A percentile compares a stretch with the other conserved stretches of the same genome.
Conservation (phyloP, 805 yeast species). For the Candida glaebosa region DNA sequence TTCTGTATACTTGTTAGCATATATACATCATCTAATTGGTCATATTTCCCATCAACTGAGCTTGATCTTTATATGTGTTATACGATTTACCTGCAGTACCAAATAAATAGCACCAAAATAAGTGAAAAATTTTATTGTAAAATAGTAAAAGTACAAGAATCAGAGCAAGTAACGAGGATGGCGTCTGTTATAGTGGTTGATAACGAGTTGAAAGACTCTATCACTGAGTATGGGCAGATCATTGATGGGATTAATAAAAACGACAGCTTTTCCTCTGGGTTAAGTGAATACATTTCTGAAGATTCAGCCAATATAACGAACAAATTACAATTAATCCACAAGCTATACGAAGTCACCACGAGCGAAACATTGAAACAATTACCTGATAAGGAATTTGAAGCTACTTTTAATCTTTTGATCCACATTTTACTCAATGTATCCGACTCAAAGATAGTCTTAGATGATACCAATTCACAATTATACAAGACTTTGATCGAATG, state of each 20-base stretch:
- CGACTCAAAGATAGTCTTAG: conserved; percentile 23
- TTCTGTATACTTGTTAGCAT: too few species aligned
- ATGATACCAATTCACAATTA: conserved; percentile 19
- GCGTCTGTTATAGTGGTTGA: conserved; percentile 44
- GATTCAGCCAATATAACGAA: conserved; percentile 23
- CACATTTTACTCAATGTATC: conserved; percentile 32
- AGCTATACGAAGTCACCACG: conserved; percentile 25
- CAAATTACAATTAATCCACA: conserved; percentile 25
- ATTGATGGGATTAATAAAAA: conserved; percentile 30
- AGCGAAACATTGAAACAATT: conserved; percentile 29
- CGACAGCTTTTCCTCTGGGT: conserved; percentile 19
- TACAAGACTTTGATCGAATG: conserved; percentile 26
- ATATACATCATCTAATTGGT: too few species aligned
- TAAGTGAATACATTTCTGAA: conserved; percentile 7
- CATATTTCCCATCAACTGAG: too few species aligned
- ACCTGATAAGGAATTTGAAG: conserved; percentile 43
- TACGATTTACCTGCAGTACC: neutral
- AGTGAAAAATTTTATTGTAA: conserved; percentile 5
- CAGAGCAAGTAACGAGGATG: conserved; percentile 19
- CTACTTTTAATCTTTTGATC: conserved; percentile 39
- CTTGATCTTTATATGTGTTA: too few species aligned
- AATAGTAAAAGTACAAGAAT: conserved; percentile 1
- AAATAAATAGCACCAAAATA: neutral
- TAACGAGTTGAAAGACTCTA: conserved; percentile 38
- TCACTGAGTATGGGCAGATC: conserved; percentile 37